Conservation (phyloP, 345 rosid species). For the Microthlaspi erraticum region DNA sequence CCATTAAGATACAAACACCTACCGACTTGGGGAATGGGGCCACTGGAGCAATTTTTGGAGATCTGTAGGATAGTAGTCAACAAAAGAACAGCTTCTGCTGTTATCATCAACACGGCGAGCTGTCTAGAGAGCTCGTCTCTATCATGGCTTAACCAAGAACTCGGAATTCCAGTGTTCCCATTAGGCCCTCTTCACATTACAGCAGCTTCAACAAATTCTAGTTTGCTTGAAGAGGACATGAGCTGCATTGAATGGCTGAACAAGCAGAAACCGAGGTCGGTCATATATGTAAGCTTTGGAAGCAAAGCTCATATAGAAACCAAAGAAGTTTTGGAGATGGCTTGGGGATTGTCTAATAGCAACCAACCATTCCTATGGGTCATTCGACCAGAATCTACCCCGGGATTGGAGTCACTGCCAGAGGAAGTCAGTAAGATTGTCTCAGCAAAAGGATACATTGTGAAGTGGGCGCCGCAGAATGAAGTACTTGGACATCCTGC, state of each 20-base stretch:
- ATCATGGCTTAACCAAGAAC: slow-evolving; percentile 18
- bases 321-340: slow-evolving; percentile 55
- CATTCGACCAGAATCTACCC: slow-evolving; percentile 47
- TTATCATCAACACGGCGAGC: slow-evolving; percentile 11
- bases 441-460: slow-evolving; percentile 55
- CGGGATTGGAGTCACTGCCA: slow-evolving; percentile 28
- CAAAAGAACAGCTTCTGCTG: slow-evolving; percentile 27
- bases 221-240: slow-evolving; percentile 42
- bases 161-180: slow-evolving; percentile 6
- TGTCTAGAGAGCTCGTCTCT: slow-evolving; percentile 32
- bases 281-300: slow-evolving; percentile 67
- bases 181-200: slow-evolving; percentile 36
- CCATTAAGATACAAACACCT: slow-evolving; percentile 41
- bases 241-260: slow-evolving; percentile 56
- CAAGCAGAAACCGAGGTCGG: slow-evolving; percentile 48
- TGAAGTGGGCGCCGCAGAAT: slow-evolving; percentile 65
- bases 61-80: neutral
- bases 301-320: slow-evolving; percentile 49
- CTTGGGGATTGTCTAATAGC: slow-evolving; percentile 50
- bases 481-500: slow-evolving; percentile 52
- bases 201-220: neutral
- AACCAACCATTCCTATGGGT: slow-evolving; percentile 73
- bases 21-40: slow-evolving; percentile 15
- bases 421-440: slow-evolving; percentile 38
- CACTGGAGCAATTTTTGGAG: neutral